A percentile compares a stretch with the other conserved stretches of the same genome.
These are phyloP conservation scores for Gossypium longicalyx DNA, from an alignment of 345 rosid genomes.

Conservation along the genomic window DNA sequence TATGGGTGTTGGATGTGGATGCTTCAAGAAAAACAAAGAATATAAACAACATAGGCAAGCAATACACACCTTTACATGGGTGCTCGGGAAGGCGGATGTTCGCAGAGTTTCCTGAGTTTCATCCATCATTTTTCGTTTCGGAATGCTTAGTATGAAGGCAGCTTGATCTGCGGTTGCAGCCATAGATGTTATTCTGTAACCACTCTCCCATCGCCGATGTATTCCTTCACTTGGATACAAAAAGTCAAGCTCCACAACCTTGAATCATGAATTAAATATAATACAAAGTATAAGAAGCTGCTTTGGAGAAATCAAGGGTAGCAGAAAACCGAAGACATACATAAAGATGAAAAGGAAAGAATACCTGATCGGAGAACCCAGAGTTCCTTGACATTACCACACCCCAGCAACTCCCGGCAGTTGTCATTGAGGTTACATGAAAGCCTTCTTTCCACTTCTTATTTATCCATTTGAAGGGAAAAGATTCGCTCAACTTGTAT, in stretches of 20 bases:
- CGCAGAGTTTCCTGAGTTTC: constrained; percentile 97
- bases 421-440: constrained; percentile 95
- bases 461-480: constrained; percentile 97
- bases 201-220: constrained; percentile 87
- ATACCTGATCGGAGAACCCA: constrained; percentile 84
- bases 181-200: constrained; percentile 90
- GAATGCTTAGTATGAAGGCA: constrained; percentile 81
- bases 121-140: constrained; percentile 74
- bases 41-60: background rate
- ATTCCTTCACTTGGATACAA: constrained; percentile 93
- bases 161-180: constrained; percentile 95
- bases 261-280: constrained; percentile 18
- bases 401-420: constrained; percentile 93
- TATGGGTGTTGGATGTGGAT: background rate
- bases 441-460: constrained; percentile 99
- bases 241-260: constrained; percentile 99
- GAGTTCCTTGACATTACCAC: constrained; percentile 94
- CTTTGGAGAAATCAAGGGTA: background rate
- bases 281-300: constrained; percentile 2
- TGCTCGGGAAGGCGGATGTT: constrained; percentile 91
- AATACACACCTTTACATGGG: constrained; percentile 74
- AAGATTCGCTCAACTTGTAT: constrained; percentile 94
- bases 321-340: background rate
- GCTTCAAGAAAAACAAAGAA: background rate
- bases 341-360: background rate